phyloP scores from a whole-genome alignment of 176 grass and related monocot species.

The Musa troglodytarum region DNA sequence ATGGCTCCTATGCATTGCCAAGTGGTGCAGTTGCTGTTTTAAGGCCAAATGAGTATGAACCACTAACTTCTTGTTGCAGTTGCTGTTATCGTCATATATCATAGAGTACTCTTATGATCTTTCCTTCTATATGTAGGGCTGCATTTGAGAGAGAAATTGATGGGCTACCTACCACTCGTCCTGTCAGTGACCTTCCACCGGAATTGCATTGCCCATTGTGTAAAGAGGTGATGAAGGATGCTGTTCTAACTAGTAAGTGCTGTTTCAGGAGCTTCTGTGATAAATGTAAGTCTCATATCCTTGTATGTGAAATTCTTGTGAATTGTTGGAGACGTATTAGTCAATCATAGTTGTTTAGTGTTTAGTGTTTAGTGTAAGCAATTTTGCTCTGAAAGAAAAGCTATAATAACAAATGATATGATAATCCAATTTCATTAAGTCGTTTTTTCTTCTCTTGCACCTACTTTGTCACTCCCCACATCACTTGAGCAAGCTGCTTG shows the following conservation, averaged over 20 bases:
- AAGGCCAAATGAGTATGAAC: conserved; percentile 78
- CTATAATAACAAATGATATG: too few relatives aligned
- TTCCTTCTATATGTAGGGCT: conserved; percentile 47
- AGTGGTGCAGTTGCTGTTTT: conserved; percentile 80
- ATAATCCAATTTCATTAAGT: not conserved
- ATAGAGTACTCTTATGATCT: not conserved
- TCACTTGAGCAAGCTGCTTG: not conserved
- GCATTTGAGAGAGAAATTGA: conserved; percentile 98
- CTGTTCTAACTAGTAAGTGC: conserved; percentile 92
- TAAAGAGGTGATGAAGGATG: conserved; percentile 97
- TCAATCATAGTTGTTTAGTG: not conserved
- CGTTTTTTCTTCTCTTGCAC: not conserved
- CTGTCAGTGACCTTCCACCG: conserved; percentile 64
- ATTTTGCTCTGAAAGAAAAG: not conserved
- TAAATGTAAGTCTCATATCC: conserved; percentile 50
- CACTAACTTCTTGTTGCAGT: not conserved
- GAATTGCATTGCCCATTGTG: conserved; percentile 81
- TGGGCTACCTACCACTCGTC: conserved; percentile 51
- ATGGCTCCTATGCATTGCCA: conserved; percentile 90
- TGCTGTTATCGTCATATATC: not conserved
- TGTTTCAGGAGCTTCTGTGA: conserved; percentile 97
- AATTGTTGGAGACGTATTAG: not conserved
- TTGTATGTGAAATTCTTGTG: conserved; percentile 6
- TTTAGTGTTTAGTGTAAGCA: not conserved
- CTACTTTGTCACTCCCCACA: not conserved